Conservation (phyloP, 129 eudicot genomes). For the Artemisia argyi region DNA sequence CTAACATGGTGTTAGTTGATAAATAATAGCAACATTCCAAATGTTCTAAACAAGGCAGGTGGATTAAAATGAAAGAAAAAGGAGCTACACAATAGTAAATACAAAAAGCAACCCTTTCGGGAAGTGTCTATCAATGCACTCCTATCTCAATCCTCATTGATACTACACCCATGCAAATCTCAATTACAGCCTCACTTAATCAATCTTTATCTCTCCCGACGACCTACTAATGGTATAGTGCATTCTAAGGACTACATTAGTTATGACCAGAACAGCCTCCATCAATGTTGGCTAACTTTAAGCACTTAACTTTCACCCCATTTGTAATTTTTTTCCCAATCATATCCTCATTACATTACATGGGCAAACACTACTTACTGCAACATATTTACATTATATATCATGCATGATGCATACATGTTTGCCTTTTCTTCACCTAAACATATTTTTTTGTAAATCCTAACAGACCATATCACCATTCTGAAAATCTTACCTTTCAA, state of each 20-base stretch:
- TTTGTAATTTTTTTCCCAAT: background rate
- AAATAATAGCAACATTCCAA: background rate
- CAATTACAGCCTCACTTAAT: too few relatives aligned
- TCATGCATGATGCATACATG: background rate
- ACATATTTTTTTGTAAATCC: background rate
- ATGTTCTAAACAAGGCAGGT: too few relatives aligned
- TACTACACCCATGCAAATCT: too few relatives aligned
- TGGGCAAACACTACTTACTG: background rate
- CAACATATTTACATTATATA: constrained; percentile 1
- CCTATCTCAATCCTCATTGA: too few relatives aligned
- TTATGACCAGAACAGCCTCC: constrained; percentile 6
- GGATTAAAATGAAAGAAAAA: too few relatives aligned
- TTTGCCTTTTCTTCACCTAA: background rate
- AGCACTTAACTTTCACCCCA: background rate
- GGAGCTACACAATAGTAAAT: too few relatives aligned
- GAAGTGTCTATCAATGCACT: too few relatives aligned
- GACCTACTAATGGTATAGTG: background rate
- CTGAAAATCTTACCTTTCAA: background rate
- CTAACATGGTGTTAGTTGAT: background rate
- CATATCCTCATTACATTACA: background rate
- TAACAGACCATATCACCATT: background rate
- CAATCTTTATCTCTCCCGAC: background rate
- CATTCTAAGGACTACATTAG: background rate
- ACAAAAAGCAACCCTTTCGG: too few relatives aligned
- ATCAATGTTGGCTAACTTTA: background rate